Evolutionary conservation across 1,284 basidiomycete species (phyloP).

Genomic region (Microbotryum violaceum): DNA sequence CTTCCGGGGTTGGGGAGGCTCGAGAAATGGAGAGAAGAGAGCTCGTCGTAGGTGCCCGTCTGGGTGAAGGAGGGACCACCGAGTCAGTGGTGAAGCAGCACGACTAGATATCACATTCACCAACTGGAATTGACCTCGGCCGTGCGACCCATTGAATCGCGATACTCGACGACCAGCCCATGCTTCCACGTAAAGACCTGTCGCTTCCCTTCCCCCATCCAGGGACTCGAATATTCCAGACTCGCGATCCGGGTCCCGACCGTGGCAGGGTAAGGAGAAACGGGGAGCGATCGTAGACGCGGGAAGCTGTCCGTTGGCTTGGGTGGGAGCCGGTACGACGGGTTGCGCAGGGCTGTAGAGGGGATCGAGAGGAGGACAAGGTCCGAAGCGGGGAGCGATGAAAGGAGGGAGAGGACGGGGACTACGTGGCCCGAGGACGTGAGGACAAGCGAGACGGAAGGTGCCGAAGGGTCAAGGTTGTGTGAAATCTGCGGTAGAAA

Average conservation of each 20-base stretch:
- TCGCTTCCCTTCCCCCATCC: conserved; percentile 20
- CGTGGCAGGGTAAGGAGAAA: conserved; percentile 60
- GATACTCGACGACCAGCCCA: conserved; percentile 53
- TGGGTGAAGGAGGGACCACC: conserved; percentile 31
- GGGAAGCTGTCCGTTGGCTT: conserved; percentile 35
- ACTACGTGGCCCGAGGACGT: conserved; percentile 22
- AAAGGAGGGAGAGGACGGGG: conserved; percentile 48
- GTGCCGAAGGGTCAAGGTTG: conserved; percentile 24
- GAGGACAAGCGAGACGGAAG: conserved; percentile 43
- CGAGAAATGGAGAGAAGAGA: conserved; percentile 54
- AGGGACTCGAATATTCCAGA: conserved; percentile 33
- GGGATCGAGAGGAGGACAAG: conserved; percentile 42
- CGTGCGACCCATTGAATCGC: conserved; percentile 54
- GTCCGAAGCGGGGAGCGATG: conserved; percentile 56
- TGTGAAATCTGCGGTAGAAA: conserved; percentile 41
- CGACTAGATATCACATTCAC: too few relatives aligned
- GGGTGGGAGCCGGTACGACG: conserved; percentile 42
- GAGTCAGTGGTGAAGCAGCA: neutral
- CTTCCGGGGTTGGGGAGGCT: conserved; percentile 58
- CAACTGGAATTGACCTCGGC: conserved; percentile 46
- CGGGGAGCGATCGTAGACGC: conserved; percentile 49
- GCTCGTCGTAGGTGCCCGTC: conserved; percentile 62
- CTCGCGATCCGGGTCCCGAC: conserved; percentile 50
- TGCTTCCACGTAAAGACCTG: conserved; percentile 47
- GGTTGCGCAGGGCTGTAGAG: conserved; percentile 32